Conservation (phyloP, 2,329 filamentous ascomycete species). For the Colletotrichum sp. region DNA sequence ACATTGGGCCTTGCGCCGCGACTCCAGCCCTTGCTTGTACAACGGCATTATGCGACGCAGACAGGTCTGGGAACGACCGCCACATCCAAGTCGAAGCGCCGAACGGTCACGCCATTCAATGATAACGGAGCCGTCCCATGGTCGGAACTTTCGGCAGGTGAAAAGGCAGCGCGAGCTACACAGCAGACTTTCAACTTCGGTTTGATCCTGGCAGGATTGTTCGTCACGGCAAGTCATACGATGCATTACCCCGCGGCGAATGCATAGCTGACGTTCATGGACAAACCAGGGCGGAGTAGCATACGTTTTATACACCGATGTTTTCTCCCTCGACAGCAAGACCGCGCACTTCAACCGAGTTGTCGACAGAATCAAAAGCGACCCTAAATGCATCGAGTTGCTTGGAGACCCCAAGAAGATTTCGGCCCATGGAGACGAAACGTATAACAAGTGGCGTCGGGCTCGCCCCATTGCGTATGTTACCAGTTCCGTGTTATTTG, state of each 20-base stretch:
- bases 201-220: constrained; percentile 75
- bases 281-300: constrained; percentile 70
- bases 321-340: constrained; percentile 85
- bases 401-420: constrained; percentile 80
- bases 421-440: constrained; percentile 80
- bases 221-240: constrained; percentile 68
- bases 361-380: constrained; percentile 77
- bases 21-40: constrained; percentile 40
- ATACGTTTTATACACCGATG: constrained; percentile 80
- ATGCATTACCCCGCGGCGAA: background rate
- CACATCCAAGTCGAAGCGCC: constrained; percentile 57
- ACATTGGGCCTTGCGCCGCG: constrained; percentile 28
- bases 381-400: constrained; percentile 72
- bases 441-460: constrained; percentile 79
- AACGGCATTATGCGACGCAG: constrained; percentile 64
- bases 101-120: constrained; percentile 80
- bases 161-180: constrained; percentile 84
- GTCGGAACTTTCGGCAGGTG: constrained; percentile 73
- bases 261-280: background rate
- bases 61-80: constrained; percentile 44
- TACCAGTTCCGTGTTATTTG: background rate
- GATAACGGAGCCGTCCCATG: constrained; percentile 85
- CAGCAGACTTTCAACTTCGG: constrained; percentile 91
- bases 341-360: constrained; percentile 88
- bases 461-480: constrained; percentile 65